A percentile compares a stretch with the other conserved stretches of the same genome.
These are phyloP conservation scores for Mycosphaerella sp. DNA, from an alignment of 2,329 filamentous ascomycete genomes.

Conservation along the genomic window DNA sequence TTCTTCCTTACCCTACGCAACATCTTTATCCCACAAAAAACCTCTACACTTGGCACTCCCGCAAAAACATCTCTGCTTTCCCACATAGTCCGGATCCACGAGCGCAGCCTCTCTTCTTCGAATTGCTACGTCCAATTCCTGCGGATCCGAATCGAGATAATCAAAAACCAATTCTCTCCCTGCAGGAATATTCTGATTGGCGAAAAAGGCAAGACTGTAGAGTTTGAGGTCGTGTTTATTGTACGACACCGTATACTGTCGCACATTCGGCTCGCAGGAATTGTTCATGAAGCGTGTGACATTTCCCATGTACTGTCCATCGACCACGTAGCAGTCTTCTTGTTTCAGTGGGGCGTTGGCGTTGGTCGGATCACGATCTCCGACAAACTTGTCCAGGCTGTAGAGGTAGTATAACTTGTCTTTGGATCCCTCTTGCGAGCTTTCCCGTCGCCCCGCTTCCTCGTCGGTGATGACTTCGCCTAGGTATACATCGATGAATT, in stretches of 20 bases:
- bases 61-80: conserved; percentile 46
- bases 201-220: conserved; percentile 73
- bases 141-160: conserved; percentile 61
- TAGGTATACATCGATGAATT: conserved; percentile 74
- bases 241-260: conserved; percentile 71
- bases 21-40: conserved; percentile 53
- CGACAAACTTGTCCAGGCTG: conserved; percentile 67
- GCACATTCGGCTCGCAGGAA: conserved; percentile 69
- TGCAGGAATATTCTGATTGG: conserved; percentile 57
- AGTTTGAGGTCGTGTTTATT: conserved; percentile 68
- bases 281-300: conserved; percentile 80
- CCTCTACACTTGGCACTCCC: conserved; percentile 60
- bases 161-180: conserved; percentile 73
- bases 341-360: conserved; percentile 47
- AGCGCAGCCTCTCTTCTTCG: conserved; percentile 35
- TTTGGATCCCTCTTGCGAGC: conserved; percentile 24
- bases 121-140: conserved; percentile 30
- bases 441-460: conserved; percentile 59
- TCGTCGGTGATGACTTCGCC: conserved; percentile 50
- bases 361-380: conserved; percentile 15
- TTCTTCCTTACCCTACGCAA: background rate
- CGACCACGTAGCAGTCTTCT: conserved; percentile 42
- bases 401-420: conserved; percentile 76
- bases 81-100: conserved; percentile 46
- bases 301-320: conserved; percentile 69